Percentiles rank a stretch among this genome's conserved stretches.
Evolutionary conservation across 148 eudicot species (phyloP).

Genomic region (Arbutus unedo): DNA sequence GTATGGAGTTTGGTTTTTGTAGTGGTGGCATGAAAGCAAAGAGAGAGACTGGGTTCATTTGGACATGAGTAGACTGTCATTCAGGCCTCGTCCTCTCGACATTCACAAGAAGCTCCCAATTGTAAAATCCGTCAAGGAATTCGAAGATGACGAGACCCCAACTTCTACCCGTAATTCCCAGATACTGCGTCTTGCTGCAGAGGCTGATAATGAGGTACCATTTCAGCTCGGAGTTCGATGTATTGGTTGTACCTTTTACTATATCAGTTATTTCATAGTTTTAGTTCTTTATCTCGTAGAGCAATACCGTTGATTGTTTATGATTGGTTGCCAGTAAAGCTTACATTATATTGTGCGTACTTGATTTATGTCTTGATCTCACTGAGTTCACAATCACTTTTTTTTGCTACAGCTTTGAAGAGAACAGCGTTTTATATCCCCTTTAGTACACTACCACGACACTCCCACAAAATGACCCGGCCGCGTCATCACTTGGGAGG

Average conservation of each 20-base stretch:
- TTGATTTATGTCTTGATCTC: neutral
- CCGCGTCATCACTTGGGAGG: neutral
- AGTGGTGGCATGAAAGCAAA: neutral
- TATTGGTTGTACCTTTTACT: neutral
- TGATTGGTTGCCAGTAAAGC: neutral
- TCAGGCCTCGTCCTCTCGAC: slow-evolving; percentile 95
- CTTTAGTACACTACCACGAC: neutral
- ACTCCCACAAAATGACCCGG: neutral
- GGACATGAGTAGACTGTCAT: slow-evolving; percentile 73
- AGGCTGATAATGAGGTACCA: slow-evolving; percentile 76
- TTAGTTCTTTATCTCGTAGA: neutral
- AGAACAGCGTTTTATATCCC: neutral
- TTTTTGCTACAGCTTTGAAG: neutral
- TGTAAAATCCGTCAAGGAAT: slow-evolving; percentile 81
- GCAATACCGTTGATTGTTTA: neutral
- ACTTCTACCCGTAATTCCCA: slow-evolving; percentile 75
- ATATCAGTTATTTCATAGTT: neutral
- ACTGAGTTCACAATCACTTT: neutral
- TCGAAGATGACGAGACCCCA: slow-evolving; percentile 89
- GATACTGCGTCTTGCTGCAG: slow-evolving; percentile 63
- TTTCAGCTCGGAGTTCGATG: slow-evolving; percentile 5
- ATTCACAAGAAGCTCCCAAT: slow-evolving; percentile 94
- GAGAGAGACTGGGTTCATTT: slow-evolving; percentile 13
- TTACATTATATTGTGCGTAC: neutral
- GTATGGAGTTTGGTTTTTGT: neutral